Evolutionary conservation across 2,329 filamentous ascomycete species (phyloP).

Genomic region (Furcasterigmium furcatum): DNA sequence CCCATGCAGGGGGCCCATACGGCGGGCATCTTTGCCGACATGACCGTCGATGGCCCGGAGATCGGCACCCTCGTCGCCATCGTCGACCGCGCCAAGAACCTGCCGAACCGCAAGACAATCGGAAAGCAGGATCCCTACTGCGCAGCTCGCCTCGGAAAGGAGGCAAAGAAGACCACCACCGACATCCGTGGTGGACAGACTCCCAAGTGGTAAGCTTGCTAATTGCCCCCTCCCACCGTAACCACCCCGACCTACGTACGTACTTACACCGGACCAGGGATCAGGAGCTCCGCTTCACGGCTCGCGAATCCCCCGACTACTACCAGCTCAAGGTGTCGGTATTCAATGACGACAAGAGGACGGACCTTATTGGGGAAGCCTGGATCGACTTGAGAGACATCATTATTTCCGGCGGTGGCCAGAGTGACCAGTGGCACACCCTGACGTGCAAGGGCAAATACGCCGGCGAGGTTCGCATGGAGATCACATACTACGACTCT

Average conservation of each 20-base stretch:
- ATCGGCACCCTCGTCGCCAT: slow-evolving; percentile 93
- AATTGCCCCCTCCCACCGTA: background rate
- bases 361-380: slow-evolving; percentile 90
- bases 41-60: slow-evolving; percentile 86
- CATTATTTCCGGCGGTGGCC: slow-evolving; percentile 82
- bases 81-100: slow-evolving; percentile 92
- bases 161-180: slow-evolving; percentile 94
- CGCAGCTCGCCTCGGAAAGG: slow-evolving; percentile 88
- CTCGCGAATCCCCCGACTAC: slow-evolving; percentile 96
- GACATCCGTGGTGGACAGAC: slow-evolving; percentile 94
- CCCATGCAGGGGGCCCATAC: slow-evolving; percentile 62
- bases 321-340: slow-evolving; percentile 92
- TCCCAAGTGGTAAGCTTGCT: slow-evolving; percentile 72
- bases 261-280: no score
- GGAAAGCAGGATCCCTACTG: slow-evolving; percentile 99
- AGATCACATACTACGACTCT: slow-evolving; percentile 94
- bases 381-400: slow-evolving; percentile 84
- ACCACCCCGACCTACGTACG: background rate
- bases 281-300: slow-evolving; percentile 91
- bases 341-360: slow-evolving; percentile 98
- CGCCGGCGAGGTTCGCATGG: slow-evolving; percentile 88
- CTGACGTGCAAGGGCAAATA: slow-evolving; percentile 91
- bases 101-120: slow-evolving; percentile 95
- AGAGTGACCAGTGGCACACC: slow-evolving; percentile 88
- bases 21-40: slow-evolving; percentile 90